phyloP scores from a whole-genome alignment of 2,329 filamentous ascomycete genomes.

The Epichloe amarillans region DNA sequence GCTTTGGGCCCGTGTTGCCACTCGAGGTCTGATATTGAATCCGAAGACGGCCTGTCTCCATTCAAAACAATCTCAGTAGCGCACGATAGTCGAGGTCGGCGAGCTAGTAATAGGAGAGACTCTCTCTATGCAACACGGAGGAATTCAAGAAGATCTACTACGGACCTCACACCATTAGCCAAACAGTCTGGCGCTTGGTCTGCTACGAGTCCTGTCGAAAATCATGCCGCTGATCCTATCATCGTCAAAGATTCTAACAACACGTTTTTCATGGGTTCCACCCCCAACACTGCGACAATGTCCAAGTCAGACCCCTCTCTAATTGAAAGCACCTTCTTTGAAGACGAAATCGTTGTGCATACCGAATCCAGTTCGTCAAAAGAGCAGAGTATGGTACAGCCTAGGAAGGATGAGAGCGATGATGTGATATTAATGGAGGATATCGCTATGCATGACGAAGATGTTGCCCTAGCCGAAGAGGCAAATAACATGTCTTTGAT shows the following conservation, averaged over 20 bases:
- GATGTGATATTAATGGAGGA: constrained; percentile 26
- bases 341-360: constrained; percentile 42
- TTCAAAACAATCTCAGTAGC: constrained; percentile 9
- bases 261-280: background rate
- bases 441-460: constrained; percentile 38
- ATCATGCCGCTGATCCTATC: background rate
- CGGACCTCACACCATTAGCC: constrained; percentile 51
- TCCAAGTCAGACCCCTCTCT: constrained; percentile 21
- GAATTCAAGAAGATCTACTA: constrained; percentile 17
- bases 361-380: constrained; percentile 10
- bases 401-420: constrained; percentile 10
- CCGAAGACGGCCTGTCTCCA: constrained; percentile 35
- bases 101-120: background rate
- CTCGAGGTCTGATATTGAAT: constrained; percentile 37
- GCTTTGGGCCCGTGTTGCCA: constrained; percentile 30
- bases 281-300: background rate
- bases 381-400: constrained; percentile 8
- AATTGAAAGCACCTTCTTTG: constrained; percentile 40
- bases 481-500: constrained; percentile 47
- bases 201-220: constrained; percentile 35
- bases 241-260: background rate
- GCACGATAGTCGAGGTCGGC: background rate
- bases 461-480: constrained; percentile 43
- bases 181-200: constrained; percentile 50
- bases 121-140: background rate